Base-by-base conservation (phyloP, 139 green algal species). In the Zygnema circumcarinatum region DNA sequence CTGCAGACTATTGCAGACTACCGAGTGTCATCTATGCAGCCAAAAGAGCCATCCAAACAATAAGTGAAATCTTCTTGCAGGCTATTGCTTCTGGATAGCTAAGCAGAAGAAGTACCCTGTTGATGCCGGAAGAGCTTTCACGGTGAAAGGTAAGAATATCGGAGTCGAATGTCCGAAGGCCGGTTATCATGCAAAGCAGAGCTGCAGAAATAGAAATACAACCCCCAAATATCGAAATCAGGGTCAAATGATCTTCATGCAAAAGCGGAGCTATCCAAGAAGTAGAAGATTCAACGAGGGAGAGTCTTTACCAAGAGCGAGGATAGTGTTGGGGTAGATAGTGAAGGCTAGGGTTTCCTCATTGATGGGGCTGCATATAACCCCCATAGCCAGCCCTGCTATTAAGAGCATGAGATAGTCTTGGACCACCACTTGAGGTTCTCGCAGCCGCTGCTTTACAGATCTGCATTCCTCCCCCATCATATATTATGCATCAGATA, bases 361-460 rank as follows among this genome's bases (percentile, higher is more conserved):
- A 41, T 87, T 87, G 11, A 81, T 85, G 7, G 38, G 38, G 32
- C 3, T 22, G 47, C 47, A 62, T 22, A 87, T 67, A 7, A 87
- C 32, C 32, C 80, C 80, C 80, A 87, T 80, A 35, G 74, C 74
- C 7, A 81, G 11, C n/a, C 80, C 80, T 25, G 80, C 84, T 29
- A 87, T 87, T 22, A 87, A 21, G 31, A 87, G 74, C 3, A 87
- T 88, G 11, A 87, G 32, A 11, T 88, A 87, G 80, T 87, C 80
- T 21, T 87, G 80, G 35, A 87, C 3, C 20, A 7, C 32, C 3
- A 87, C 73, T 39, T 41, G 74, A 7, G 80, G 80, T 21, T 87
- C 80, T 7, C 80, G 32, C 3, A 87, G 32, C 11, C 39, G 38
- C 36, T 87, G 80, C 73, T 81, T 80, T 2, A 21, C 80, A 7